A percentile compares a stretch with the other conserved stretches of the same genome.
phyloP scores from a whole-genome alignment of 257 asterid genomes.

The Linaria vulgaris region DNA sequence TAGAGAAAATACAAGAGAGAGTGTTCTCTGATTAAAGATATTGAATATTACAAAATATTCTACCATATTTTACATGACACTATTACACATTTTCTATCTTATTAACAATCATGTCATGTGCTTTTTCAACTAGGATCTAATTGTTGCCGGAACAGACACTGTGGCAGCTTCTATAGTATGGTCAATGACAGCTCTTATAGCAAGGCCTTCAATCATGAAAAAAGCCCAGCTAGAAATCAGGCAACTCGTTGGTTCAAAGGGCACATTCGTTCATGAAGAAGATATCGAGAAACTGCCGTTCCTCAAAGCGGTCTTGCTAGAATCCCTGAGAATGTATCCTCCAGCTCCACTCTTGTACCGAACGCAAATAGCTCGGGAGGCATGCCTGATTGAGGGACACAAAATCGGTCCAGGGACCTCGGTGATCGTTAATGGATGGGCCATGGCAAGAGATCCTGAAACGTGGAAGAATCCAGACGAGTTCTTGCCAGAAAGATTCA shows the following conservation, averaged over 20 bases:
- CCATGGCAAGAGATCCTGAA: no score
- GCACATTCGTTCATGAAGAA: constrained; percentile 25
- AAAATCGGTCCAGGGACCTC: constrained; percentile 22
- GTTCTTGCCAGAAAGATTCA: no score
- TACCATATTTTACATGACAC: no score
- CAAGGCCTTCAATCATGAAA: constrained; percentile 30
- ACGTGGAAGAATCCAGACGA: no score
- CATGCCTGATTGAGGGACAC: constrained; percentile 26
- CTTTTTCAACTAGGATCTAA: constrained; percentile 22
- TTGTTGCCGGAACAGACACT: constrained; percentile 43
- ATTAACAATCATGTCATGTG: no score
- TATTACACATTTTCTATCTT: no score
- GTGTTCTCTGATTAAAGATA: no score
- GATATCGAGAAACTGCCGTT: constrained; percentile 33
- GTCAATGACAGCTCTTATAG: constrained; percentile 44
- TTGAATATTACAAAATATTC: no score
- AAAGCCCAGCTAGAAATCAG: constrained; percentile 32
- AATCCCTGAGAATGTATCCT: constrained; percentile 41
- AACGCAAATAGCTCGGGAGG: neutral
- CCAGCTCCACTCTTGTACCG: constrained; percentile 45
- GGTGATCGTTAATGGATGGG: no score
- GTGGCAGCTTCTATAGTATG: constrained; percentile 33
- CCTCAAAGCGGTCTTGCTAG: constrained; percentile 41
- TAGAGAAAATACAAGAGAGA: no score
- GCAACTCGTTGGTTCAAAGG: neutral